phyloP scores from a whole-genome alignment of 2,329 filamentous ascomycete genomes.

The Exophiala mesophila region DNA sequence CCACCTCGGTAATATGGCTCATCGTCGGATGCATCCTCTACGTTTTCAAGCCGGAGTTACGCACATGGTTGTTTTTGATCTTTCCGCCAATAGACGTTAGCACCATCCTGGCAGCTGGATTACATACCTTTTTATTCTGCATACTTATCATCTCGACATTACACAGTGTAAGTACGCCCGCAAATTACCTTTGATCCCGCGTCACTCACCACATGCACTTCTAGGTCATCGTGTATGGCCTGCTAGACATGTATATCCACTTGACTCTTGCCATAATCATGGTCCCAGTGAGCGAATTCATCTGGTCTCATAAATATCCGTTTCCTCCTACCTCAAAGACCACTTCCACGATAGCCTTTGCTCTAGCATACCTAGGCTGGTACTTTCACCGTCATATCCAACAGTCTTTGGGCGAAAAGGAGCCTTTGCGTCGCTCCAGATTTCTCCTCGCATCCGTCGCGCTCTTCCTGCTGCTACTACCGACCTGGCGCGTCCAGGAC shows the following conservation, averaged over 20 bases:
- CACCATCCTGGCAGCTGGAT: slow-evolving; percentile 34
- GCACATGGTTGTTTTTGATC: slow-evolving; percentile 36
- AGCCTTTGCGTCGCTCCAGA: slow-evolving; percentile 10
- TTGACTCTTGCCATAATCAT: slow-evolving; percentile 20
- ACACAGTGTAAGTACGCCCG: slow-evolving; percentile 37
- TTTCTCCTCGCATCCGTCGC: slow-evolving; percentile 29
- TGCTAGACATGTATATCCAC: slow-evolving; percentile 21
- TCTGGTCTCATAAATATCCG: slow-evolving; percentile 23
- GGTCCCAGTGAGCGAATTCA: slow-evolving; percentile 22
- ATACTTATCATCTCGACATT: slow-evolving; percentile 34
- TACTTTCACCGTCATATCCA: slow-evolving; percentile 19
- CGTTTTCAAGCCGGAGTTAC: slow-evolving; percentile 34
- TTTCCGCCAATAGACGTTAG: slow-evolving; percentile 29
- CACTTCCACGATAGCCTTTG: slow-evolving; percentile 20
- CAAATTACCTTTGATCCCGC: too few relatives aligned
- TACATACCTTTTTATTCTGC: slow-evolving; percentile 34
- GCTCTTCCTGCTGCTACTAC: slow-evolving; percentile 38
- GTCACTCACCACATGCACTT: too few relatives aligned
- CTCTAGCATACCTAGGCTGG: slow-evolving; percentile 22
- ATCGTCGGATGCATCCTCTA: slow-evolving; percentile 34
- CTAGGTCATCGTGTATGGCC: slow-evolving; percentile 24
- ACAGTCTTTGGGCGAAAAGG: slow-evolving; percentile 17
- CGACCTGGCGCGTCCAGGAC: slow-evolving; percentile 39
- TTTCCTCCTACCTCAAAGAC: slow-evolving; percentile 23
- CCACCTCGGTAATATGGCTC: slow-evolving; percentile 33